Base-by-base conservation (phyloP, 176 grass and related monocot genomes). In the Rhynchospora pubera region DNA sequence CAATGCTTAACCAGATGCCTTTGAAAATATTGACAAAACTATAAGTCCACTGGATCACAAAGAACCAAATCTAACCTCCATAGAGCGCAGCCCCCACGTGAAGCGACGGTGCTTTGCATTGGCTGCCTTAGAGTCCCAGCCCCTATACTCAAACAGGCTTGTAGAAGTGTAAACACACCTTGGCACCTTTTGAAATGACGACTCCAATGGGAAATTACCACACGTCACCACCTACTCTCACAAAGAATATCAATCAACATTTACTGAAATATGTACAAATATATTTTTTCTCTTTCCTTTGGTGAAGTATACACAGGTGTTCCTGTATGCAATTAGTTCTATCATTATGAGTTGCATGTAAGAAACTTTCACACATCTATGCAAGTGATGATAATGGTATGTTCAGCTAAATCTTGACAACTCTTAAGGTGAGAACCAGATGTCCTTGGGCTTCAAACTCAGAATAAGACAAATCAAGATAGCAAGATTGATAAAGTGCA, bases 101-200 rank as follows among this genome's bases (percentile, higher is more conserved):
- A 98, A 95, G 23, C 77, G 84, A 6, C 86, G 89, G 68, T 98
- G 96, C 63, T 94, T 66, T 18, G 87, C 22, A 77, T 90, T 94
- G 28, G 90, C 89, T 82, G 87, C 86, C 88, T 98, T 98, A 43
- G 96, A 88, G 80, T 91, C 89, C 96, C 96, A 98, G 39, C 92
- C 96, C 75, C 89, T 94, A 85, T 98, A 98, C 76, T 95, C 96
- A 79, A 88, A 93, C 32, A 98, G 73, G 53, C 87, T 87, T 65
- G 96, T 95, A 32, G 96, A 98, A 81, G 96, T 95, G 86, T 98
- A 98, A 46, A 98, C 96, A 56, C 96, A 98, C 87, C 96, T 94
- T 18, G 96, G 96, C 22, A 98, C 87, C 85, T 85, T 91, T 87
- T 98, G 96, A 86, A 87, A 98, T 48, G 96, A 94, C 6, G 96